Evolutionary conservation across 139 green algal species (phyloP).

Genomic region (Volvox reticuliferus): DNA sequence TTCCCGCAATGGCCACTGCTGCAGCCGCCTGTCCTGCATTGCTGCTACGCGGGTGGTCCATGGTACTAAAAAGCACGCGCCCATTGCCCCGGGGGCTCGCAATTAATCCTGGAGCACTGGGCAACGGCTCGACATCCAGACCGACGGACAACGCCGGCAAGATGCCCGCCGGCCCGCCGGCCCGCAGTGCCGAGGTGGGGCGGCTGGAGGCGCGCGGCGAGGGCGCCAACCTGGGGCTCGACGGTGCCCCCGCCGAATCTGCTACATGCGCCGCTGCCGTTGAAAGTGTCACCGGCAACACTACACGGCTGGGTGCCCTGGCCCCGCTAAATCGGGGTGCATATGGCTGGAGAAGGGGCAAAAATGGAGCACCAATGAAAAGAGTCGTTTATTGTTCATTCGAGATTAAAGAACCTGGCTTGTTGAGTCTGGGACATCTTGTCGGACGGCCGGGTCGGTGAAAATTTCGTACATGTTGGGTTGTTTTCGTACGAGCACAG

Average conservation of each 20-base stretch:
- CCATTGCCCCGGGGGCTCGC: not conserved
- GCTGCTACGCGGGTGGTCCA: not conserved
- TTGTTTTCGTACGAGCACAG: too few species aligned
- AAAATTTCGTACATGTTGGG: too few species aligned
- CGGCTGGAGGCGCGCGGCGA: conserved; percentile 5
- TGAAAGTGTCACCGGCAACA: not conserved
- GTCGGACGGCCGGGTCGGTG: too few species aligned
- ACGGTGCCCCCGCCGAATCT: not conserved
- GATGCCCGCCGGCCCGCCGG: not conserved
- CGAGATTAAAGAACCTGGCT: too few species aligned
- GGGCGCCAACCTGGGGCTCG: not conserved
- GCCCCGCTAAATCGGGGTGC: not conserved
- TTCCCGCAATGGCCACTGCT: not conserved
- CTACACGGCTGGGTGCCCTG: not conserved
- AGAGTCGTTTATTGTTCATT: too few species aligned
- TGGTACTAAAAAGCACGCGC: not conserved
- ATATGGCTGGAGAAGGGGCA: not conserved
- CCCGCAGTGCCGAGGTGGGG: not conserved
- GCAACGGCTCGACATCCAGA: not conserved
- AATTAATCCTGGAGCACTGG: conserved; percentile 16
- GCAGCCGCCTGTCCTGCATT: not conserved
- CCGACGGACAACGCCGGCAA: not conserved
- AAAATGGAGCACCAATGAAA: too few species aligned
- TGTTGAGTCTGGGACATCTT: too few species aligned
- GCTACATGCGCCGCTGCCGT: not conserved